Conservation (phyloP, 176 grass and related monocot genomes). For the Carex myosuroides region DNA sequence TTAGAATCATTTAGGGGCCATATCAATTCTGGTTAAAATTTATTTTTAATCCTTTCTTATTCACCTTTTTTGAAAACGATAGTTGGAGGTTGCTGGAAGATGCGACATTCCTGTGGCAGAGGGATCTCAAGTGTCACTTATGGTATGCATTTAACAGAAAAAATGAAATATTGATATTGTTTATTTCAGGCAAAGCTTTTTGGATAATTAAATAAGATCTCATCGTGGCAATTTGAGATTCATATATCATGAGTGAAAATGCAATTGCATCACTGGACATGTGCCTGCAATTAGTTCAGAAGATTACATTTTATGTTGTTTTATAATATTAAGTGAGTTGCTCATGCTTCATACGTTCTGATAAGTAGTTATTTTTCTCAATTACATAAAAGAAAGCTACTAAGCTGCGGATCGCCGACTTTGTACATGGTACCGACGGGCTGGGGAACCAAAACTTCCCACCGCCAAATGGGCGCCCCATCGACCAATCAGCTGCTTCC, state of each 20-base stretch:
- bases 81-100: constrained; percentile 76
- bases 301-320: neutral
- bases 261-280: neutral
- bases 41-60: neutral
- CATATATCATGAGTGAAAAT: neutral
- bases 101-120: constrained; percentile 78
- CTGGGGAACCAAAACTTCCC: constrained; percentile 85
- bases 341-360: neutral
- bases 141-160: constrained; percentile 32
- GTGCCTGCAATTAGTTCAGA: neutral
- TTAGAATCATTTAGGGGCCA: neutral
- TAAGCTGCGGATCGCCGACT: constrained; percentile 76
- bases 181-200: neutral
- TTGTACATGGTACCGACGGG: constrained; percentile 74
- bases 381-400: constrained; percentile 51
- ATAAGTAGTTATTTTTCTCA: constrained; percentile 2
- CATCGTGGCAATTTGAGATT: neutral
- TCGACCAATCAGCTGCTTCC: constrained; percentile 54
- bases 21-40: neutral
- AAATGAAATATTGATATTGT: neutral
- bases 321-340: neutral
- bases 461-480: constrained; percentile 29
- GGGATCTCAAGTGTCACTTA: constrained; percentile 82
- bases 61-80: constrained; percentile 14
- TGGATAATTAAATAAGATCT: neutral